Evolutionary conservation across 139 green algal genomes (phyloP).

Genomic region (Coelastrella sp.): DNA sequence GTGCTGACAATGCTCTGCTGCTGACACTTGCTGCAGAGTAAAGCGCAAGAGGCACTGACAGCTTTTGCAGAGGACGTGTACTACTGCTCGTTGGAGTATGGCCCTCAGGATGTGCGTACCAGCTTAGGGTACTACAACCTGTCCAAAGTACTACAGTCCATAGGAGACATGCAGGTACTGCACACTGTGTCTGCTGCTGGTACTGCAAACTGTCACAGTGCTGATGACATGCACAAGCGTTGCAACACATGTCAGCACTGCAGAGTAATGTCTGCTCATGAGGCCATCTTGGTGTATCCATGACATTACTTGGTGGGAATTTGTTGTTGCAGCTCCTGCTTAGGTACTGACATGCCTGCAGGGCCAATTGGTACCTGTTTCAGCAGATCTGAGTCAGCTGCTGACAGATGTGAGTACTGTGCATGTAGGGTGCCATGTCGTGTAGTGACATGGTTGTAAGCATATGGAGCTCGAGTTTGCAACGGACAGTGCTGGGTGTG

Average conservation of each 20-base stretch:
- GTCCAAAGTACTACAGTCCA: conserved; percentile 65
- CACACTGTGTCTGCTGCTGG: too few relatives aligned
- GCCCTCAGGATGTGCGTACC: conserved; percentile 80
- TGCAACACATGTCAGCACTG: too few relatives aligned
- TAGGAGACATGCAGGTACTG: background rate
- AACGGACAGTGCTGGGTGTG: conserved; percentile 49
- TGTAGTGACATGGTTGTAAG: conserved; percentile 68
- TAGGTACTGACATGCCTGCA: too few relatives aligned
- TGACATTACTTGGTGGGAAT: too few relatives aligned
- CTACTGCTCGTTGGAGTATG: conserved; percentile 84
- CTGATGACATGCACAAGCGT: too few relatives aligned
- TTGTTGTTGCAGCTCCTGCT: too few relatives aligned
- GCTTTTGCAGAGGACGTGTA: conserved; percentile 87
- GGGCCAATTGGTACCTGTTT: too few relatives aligned
- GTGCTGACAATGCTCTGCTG: background rate
- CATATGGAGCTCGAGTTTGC: conserved; percentile 63
- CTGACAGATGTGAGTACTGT: background rate
- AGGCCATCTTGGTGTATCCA: too few relatives aligned
- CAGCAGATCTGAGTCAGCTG: background rate
- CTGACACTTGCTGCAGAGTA: conserved; percentile 45
- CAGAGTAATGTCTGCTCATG: too few relatives aligned
- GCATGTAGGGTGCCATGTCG: conserved; percentile 22
- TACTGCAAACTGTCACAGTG: too few relatives aligned
- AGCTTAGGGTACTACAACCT: conserved; percentile 90
- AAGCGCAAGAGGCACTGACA: conserved; percentile 65